These are phyloP conservation scores for Pseudohyphozyma bogoriensis DNA, from an alignment of 768 basidiomycete species.

Conservation along the genomic window DNA sequence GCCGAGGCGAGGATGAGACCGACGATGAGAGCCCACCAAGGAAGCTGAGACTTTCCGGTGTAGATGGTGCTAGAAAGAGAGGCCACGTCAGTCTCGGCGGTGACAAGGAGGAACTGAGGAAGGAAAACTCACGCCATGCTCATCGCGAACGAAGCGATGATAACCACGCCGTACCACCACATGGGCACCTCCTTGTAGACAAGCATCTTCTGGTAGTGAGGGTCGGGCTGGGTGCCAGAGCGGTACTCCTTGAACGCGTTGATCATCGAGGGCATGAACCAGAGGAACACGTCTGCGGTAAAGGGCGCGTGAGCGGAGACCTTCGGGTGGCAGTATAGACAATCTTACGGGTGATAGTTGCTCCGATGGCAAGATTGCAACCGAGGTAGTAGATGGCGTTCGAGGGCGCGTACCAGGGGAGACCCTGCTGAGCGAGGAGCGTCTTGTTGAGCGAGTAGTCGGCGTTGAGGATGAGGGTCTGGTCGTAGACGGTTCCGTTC, in stretches of 20 bases:
- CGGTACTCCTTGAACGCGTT: constrained; percentile 23
- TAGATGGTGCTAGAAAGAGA: too few species aligned
- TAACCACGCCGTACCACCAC: constrained; percentile 31
- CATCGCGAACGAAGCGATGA: constrained; percentile 25
- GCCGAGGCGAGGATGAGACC: constrained; percentile 37
- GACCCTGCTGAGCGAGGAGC: constrained; percentile 12
- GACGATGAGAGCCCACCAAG: constrained; percentile 42
- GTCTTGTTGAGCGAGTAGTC: constrained; percentile 32
- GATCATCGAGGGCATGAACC: constrained; percentile 21
- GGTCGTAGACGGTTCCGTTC: constrained; percentile 31
- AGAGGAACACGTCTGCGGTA: not conserved
- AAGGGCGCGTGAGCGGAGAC: not conserved
- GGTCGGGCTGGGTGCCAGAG: constrained; percentile 15
- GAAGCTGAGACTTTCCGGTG: constrained; percentile 17
- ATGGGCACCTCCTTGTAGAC: constrained; percentile 28
- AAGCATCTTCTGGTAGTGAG: constrained; percentile 20
- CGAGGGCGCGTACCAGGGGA: constrained; percentile 20
- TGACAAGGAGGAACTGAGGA: constrained; percentile 3
- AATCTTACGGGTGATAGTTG: constrained; percentile 29
- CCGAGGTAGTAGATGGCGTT: constrained; percentile 23
- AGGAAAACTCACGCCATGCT: constrained; percentile 32
- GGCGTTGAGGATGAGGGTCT: constrained; percentile 30
- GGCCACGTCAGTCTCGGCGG: constrained; percentile 17
- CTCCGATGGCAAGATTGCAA: constrained; percentile 34
- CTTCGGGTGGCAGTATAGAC: not conserved